phyloP scores from a whole-genome alignment of 805 yeast genomes.

The Candida peoriensis region DNA sequence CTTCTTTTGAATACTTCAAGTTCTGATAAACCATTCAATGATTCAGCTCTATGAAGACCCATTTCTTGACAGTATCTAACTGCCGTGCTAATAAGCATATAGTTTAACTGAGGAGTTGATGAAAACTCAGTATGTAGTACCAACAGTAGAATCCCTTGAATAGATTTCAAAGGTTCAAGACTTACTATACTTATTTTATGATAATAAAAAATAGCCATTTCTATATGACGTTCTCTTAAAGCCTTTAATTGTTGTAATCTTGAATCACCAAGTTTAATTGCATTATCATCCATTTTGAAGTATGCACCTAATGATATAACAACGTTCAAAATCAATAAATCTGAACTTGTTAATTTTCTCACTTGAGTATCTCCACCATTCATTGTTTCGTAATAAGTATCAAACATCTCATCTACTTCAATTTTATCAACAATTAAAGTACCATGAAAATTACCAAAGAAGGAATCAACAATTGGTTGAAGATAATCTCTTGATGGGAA shows the following conservation, averaged over 20 bases:
- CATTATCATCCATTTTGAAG: background rate
- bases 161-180: constrained; percentile 46
- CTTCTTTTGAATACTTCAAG: constrained; percentile 35
- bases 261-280: background rate
- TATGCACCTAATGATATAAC: constrained; percentile 21
- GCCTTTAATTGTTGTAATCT: constrained; percentile 19
- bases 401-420: constrained; percentile 16
- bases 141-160: constrained; percentile 48
- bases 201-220: constrained; percentile 46
- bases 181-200: constrained; percentile 43
- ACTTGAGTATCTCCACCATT: constrained; percentile 5
- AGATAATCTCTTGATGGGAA: constrained; percentile 28
- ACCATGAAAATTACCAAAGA: constrained; percentile 9
- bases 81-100: constrained; percentile 38
- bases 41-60: constrained; percentile 50
- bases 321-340: constrained; percentile 28
- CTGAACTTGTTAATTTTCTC: constrained; percentile 24
- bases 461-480: constrained; percentile 10
- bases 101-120: constrained; percentile 37
- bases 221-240: constrained; percentile 27
- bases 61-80: constrained; percentile 50
- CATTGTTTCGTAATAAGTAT: constrained; percentile 11
- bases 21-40: constrained; percentile 30
- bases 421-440: constrained; percentile 9
- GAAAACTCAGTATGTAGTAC: constrained; percentile 31